Conservation (phyloP, 306 rosid genomes). For the Begonia peltatifolia region DNA sequence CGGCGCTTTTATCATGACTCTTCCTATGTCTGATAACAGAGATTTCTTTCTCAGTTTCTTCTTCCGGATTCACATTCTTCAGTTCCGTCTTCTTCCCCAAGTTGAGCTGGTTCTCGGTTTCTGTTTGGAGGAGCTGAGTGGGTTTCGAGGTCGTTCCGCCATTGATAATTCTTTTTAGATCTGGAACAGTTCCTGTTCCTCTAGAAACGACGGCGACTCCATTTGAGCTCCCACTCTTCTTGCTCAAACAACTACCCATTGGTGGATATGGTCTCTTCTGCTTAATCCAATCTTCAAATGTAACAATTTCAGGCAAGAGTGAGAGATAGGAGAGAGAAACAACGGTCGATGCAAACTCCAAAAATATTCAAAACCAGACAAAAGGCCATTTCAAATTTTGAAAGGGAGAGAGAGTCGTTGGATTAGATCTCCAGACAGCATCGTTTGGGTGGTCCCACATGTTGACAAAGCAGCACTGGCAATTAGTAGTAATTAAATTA, state of each 20-base stretch:
- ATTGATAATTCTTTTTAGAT: constrained; percentile 3
- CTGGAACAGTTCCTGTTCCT: constrained; percentile 8
- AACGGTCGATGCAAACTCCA: no score
- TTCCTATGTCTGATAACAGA: constrained; percentile 67
- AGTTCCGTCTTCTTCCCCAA: constrained; percentile 16
- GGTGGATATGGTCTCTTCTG: constrained; percentile 6
- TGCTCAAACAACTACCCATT: constrained; percentile 90
- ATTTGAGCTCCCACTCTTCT: constrained; percentile 35
- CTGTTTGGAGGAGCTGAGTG: background rate
- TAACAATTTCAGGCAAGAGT: constrained; percentile 1
- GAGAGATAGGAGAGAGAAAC: background rate
- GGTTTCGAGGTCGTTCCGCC: background rate
- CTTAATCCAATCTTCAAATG: background rate
- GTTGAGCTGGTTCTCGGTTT: constrained; percentile 3
- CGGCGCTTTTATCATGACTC: constrained; percentile 70
- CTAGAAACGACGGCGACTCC: constrained; percentile 18
- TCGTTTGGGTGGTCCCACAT: background rate
- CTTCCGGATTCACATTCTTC: constrained; percentile 14
- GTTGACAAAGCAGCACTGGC: no score
- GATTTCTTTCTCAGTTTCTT: constrained; percentile 29
- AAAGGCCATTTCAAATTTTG: constrained; percentile 39
- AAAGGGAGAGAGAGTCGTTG: constrained; percentile 2
- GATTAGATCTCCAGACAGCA: background rate
- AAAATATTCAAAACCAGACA: constrained; percentile 8
- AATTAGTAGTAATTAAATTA: no score